These are phyloP conservation scores for Theobroma grandiflorum DNA, from an alignment of 441 rosid genomes.

Conservation along the genomic window DNA sequence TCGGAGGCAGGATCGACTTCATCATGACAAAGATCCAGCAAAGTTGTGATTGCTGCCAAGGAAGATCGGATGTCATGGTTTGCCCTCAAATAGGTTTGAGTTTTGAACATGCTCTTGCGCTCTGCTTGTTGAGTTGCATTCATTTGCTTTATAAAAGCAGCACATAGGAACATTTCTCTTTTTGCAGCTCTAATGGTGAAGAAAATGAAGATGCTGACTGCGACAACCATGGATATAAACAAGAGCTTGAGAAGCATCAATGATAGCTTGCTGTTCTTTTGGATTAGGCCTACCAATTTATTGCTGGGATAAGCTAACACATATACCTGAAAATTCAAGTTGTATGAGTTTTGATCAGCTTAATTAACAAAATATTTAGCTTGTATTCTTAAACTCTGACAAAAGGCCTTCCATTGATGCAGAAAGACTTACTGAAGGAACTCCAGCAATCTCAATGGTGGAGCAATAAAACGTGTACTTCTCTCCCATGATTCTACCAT, in stretches of 20 bases:
- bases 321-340: conserved; percentile 41
- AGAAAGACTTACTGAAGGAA: conserved; percentile 36
- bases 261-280: conserved; percentile 34
- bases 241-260: conserved; percentile 29
- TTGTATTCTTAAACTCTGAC: neutral
- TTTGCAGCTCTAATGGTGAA: conserved; percentile 45
- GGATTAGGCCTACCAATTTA: conserved; percentile 31
- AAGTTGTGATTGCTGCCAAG: conserved; percentile 46
- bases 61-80: conserved; percentile 59
- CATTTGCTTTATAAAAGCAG: conserved; percentile 56
- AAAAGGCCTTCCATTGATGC: neutral
- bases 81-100: conserved; percentile 50
- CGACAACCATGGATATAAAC: conserved; percentile 30
- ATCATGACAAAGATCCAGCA: conserved; percentile 45
- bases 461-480: conserved; percentile 48
- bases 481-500: conserved; percentile 27
- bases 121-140: conserved; percentile 71
- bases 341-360: neutral
- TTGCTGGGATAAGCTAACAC: conserved; percentile 36
- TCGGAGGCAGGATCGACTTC: conserved; percentile 37
- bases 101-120: conserved; percentile 72
- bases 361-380: neutral
- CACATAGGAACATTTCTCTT: conserved; percentile 56
- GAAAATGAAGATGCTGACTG: conserved; percentile 37
- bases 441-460: conserved; percentile 42